Evolutionary conservation across 768 basidiomycete species (phyloP).

Genomic region (Suillus tomentosus): DNA sequence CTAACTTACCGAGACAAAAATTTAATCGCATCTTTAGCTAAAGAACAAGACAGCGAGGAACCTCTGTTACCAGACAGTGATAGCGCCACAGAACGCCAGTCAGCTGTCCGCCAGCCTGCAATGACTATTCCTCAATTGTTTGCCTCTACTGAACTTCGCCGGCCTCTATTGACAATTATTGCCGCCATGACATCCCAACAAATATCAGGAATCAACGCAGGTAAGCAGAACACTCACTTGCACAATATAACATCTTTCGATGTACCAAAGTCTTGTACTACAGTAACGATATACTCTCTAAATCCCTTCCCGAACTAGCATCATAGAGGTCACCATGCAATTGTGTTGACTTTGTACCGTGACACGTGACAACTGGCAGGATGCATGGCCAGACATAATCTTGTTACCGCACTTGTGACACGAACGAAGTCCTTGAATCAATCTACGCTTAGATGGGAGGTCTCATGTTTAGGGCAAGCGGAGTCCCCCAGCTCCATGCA

Average conservation of each 20-base stretch:
- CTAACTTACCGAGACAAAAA: not conserved
- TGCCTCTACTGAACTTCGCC: conserved; percentile 53
- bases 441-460: no score
- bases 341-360: no score
- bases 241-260: not conserved
- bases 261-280: conserved; percentile 75
- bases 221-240: conserved; percentile 33
- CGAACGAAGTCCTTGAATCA: no score
- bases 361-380: no score
- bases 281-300: conserved; percentile 84
- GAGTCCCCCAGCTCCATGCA: no score
- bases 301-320: conserved; percentile 75
- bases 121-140: conserved; percentile 58
- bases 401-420: no score
- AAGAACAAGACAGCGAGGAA: conserved; percentile 27
- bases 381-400: no score
- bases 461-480: no score
- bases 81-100: conserved; percentile 18
- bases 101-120: conserved; percentile 29
- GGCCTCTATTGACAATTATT: conserved; percentile 64
- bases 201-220: conserved; percentile 80
- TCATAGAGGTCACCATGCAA: no score
- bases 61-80: conserved; percentile 29
- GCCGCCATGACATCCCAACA: conserved; percentile 80
- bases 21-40: conserved; percentile 18